Evolutionary conservation across 2,329 filamentous ascomycete genomes (phyloP).

Genomic region (Alternaria ethzedia): DNA sequence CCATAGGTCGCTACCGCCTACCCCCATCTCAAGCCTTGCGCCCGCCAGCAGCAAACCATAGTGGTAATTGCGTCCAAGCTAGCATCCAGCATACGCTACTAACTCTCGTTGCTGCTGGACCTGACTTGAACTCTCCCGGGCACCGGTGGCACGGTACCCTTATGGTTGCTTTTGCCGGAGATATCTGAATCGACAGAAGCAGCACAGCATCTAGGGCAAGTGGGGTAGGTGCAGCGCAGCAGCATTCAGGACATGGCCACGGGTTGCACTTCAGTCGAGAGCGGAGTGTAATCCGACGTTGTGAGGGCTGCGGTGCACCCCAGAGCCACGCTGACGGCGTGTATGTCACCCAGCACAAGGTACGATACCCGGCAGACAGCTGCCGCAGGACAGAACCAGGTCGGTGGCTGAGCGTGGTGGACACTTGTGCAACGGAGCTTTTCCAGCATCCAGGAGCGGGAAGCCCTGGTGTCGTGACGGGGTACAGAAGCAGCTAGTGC

Average conservation of each 20-base stretch:
- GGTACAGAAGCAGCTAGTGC: slow-evolving; percentile 29
- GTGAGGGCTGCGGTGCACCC: slow-evolving; percentile 32
- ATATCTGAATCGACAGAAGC: slow-evolving; percentile 24
- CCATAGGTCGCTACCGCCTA: slow-evolving; percentile 12
- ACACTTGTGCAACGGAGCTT: slow-evolving; percentile 28
- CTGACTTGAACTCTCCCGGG: slow-evolving; percentile 20
- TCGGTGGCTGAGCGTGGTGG: slow-evolving; percentile 36
- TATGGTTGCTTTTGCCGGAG: slow-evolving; percentile 29
- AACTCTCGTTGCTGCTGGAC: background rate
- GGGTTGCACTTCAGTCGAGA: slow-evolving; percentile 13
- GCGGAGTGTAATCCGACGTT: slow-evolving; percentile 33
- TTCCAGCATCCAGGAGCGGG: slow-evolving; percentile 38
- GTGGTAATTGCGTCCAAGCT: slow-evolving; percentile 12
- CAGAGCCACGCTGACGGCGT: slow-evolving; percentile 37
- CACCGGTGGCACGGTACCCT: slow-evolving; percentile 40
- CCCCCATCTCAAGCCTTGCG: slow-evolving; percentile 10
- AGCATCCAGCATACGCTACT: slow-evolving; percentile 16
- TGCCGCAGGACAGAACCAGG: slow-evolving; percentile 44
- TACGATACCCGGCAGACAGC: slow-evolving; percentile 39
- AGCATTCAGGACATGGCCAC: slow-evolving; percentile 21
- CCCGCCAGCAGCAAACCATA: slow-evolving; percentile 11
- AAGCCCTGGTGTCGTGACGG: slow-evolving; percentile 26
- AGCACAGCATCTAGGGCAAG: slow-evolving; percentile 16
- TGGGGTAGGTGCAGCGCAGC: slow-evolving; percentile 22
- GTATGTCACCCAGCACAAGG: slow-evolving; percentile 29